Base-by-base conservation (phyloP, 768 basidiomycete genomes). In the Termitomyces sp. region DNA sequence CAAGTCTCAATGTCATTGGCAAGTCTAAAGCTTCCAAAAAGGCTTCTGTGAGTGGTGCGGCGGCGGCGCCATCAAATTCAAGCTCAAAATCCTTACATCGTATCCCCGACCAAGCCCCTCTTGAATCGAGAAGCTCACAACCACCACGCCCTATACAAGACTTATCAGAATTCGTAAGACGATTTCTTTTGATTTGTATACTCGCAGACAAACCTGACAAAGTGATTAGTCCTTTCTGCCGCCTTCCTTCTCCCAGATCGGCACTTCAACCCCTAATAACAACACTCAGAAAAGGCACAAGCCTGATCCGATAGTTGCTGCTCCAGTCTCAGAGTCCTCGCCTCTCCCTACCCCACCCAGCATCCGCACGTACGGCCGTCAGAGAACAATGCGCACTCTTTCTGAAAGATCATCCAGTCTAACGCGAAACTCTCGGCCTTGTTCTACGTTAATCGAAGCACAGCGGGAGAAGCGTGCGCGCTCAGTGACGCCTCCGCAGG, bases 221-320 rank as follows among this genome's bases (percentile, higher is more conserved):
- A 22, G 47, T 28, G 47, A 42, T 5, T 9, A 60, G 80, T 67
- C 70, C n/a, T 80, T 76, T 55, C 65, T 79, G 19, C 81, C 81
- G 1, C 82, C 81, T 3, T 83, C 82, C 7, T 84, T 83, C 60
- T 70, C 76, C 11, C 69, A 81, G 54, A 64, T 84, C 21, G 62
- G 68, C 32, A 83, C 80, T 26, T 85, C 83, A 2, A 84, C 82
- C 5, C 83, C 82, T 10, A 68, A 66, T 34, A 55, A 62, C 12
- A 58, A 62, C 45, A 51, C 61, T 45, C 40, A 48, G 10, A 38
- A 32, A 14, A 72, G 71, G 24, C 64, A 64, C n/a, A 81, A 81
- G 63, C 78, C 79, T 2, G 66, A 72, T 34, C 70, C 75, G 2
- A 79, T 81, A 34, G 61, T 62, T 10, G 59, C 62, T 5, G 61